Evolutionary conservation across 2,329 filamentous ascomycete genomes (phyloP), one percentile per base, ranked within the genome.

Genomic region (Monosporascus sp.): DNA sequence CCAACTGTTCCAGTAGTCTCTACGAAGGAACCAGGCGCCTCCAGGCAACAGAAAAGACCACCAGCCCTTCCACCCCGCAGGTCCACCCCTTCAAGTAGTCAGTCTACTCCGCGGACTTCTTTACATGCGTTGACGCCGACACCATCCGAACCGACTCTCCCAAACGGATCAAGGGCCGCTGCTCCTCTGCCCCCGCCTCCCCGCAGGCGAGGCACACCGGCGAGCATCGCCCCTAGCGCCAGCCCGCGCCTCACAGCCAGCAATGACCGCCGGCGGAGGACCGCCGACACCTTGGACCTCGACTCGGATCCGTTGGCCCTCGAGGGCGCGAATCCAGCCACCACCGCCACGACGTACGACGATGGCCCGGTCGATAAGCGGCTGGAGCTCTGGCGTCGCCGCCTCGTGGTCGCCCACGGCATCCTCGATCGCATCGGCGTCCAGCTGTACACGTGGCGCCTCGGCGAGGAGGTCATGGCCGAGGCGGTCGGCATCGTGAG

Each of bases 391-490:
- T 94, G 89, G 89, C 76, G 78, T 56, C 79, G 84, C 52, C 74
- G 89, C 41, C 81, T 89, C 72, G 79, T 78, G 43, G 74, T 81
- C 45, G 88, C 89, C 3, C 83, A 87, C 57, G 73, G 75, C 43
- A 69, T 74, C 39, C 75, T 93, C 9, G 80, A 82, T n/a, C 72
- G 75, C 5, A 74, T 84, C 39, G 86, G 86, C 4, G 86, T 94
- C 1, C 72, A 79, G 58, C 66, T 94, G 37, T 82, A 88, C 57
- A 89, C 81, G 20, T 94, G 89, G 89, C 77, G 87, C 43, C 80
- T 79, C 11, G 89, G 89, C 0, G 75, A 77, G 27, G 89, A 94
- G 71, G 86, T 89, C 7, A 75, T 82, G 52, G 75, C 75, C 1
- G 85, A 89, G 67, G 84, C 87, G 3, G 75, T 84, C 50, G 80